Base-by-base conservation (phyloP, 345 rosid genomes). In the Populus davidiana region DNA sequence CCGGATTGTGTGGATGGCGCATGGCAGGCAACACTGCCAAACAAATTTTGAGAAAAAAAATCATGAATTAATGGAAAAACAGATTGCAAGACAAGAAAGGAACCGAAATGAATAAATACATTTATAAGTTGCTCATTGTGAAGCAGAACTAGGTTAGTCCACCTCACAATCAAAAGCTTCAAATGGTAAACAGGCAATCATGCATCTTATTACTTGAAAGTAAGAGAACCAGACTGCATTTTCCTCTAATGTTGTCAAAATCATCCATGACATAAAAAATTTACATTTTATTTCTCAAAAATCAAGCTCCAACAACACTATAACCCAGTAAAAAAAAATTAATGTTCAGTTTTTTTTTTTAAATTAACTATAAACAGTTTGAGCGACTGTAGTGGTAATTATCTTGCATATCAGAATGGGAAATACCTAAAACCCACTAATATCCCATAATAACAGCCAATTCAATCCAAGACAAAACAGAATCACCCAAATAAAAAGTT, bases 1-100 rank as follows among this genome's bases (percentile, higher is more conserved):
- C 88, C 9, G 83, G 93, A 83, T 84, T 87, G 56, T 85, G 87
- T 64, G 75, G 83, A 74, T 79, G 87, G 74, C 90, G 90, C 67
- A 87, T 70, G 63, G 77, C 88, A 54, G 95, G 97, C 83, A 96
- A 83, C 67, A 92, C 99, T 94, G 82, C 81, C 80, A 50, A 85
- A 64, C 41, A 77, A 62, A 81, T 56, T 69, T 43, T 11, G 59
- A 41, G 18, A 16, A 14, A 64, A 69, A 68, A 35, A 38, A 6
- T 31, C 7, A 29, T 54, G 21, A 77, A 43, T 59, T 38, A 66
- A 50, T 27, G 14, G 38, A 73, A 29, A 61, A 33, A 12, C 14
- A 70, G 66, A 69, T 33, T 43, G 56, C 27, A 36, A 18, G 62
- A 35, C 29, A 16, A 5, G 41, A 23, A 49, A 52, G 16, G 8